These are phyloP conservation scores for Pharus latifolius DNA, from an alignment of 176 grass and related monocot species.

Conservation along the genomic window DNA sequence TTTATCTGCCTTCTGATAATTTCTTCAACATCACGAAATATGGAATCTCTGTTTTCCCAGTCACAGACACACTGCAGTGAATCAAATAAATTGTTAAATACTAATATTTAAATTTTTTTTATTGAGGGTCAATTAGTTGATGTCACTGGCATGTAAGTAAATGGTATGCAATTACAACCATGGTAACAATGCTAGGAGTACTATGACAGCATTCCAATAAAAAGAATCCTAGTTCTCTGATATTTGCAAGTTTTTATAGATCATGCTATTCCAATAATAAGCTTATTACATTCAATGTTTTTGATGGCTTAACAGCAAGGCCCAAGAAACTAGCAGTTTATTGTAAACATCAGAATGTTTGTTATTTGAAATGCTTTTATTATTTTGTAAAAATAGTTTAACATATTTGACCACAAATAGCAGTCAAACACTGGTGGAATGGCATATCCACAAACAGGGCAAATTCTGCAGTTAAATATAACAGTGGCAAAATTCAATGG, in stretches of 20 bases:
- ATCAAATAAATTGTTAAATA: not conserved
- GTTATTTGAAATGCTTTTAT: too few species aligned
- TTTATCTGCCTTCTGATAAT: conserved; percentile 86
- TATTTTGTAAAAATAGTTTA: too few species aligned
- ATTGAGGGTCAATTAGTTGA: not conserved
- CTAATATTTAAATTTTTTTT: not conserved
- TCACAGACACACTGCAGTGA: conserved; percentile 75
- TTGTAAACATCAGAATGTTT: too few species aligned
- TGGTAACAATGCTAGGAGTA: not conserved
- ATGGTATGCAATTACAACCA: not conserved
- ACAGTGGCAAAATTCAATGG: too few species aligned
- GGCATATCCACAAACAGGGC: too few species aligned
- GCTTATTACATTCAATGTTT: not conserved
- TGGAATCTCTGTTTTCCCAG: conserved; percentile 67
- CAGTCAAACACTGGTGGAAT: too few species aligned
- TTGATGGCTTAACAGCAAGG: not conserved
- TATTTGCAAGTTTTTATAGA: not conserved
- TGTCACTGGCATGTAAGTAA: not conserved
- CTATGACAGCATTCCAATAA: not conserved
- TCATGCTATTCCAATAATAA: not conserved
- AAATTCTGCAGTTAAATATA: too few species aligned
- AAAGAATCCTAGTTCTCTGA: not conserved
- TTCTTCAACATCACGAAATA: conserved; percentile 74
- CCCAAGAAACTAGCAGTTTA: not conserved
- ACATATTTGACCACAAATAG: too few species aligned